Percentiles rank a stretch among this genome's conserved stretches.
phyloP scores from a whole-genome alignment of 192 early-diverging fungal species.

The Chytriomyces hyalinus region DNA sequence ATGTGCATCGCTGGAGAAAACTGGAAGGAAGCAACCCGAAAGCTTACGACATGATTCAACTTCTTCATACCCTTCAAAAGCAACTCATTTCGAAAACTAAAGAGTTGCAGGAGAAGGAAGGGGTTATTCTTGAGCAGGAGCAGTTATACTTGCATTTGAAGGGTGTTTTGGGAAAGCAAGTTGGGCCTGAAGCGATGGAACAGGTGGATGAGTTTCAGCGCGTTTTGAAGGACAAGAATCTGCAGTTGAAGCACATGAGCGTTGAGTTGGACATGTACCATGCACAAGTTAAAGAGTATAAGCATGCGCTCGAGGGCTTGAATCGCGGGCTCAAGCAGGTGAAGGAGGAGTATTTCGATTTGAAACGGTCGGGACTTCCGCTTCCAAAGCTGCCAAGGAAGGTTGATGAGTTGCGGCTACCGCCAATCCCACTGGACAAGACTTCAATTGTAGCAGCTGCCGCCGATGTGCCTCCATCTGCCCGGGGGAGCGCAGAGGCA shows the following conservation, averaged over 20 bases:
- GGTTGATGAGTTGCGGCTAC: background rate
- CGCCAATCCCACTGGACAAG: conserved; percentile 10
- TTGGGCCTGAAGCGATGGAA: conserved; percentile 66
- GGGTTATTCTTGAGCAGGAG: conserved; percentile 58
- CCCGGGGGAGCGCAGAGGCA: too few species aligned
- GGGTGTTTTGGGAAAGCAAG: conserved; percentile 59
- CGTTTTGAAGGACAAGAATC: conserved; percentile 61
- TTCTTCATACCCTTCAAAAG: conserved; percentile 64
- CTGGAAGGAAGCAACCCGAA: conserved; percentile 67
- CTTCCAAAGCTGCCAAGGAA: conserved; percentile 1
- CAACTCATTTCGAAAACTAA: conserved; percentile 63
- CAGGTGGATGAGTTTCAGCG: conserved; percentile 59
- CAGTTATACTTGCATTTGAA: conserved; percentile 64
- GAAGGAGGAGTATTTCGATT: conserved; percentile 42
- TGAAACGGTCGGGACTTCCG: conserved; percentile 11
- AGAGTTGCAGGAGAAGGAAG: conserved; percentile 58
- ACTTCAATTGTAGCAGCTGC: conserved; percentile 27
- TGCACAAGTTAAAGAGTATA: conserved; percentile 59
- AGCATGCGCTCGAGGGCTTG: conserved; percentile 49
- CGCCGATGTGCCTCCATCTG: background rate
- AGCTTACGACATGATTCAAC: conserved; percentile 61
- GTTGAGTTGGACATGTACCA: conserved; percentile 68
- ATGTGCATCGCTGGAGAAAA: conserved; percentile 70
- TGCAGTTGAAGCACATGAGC: conserved; percentile 63
- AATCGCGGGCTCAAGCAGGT: conserved; percentile 46